Conservation (phyloP, 345 rosid species). For the Rhizophora mangle region DNA sequence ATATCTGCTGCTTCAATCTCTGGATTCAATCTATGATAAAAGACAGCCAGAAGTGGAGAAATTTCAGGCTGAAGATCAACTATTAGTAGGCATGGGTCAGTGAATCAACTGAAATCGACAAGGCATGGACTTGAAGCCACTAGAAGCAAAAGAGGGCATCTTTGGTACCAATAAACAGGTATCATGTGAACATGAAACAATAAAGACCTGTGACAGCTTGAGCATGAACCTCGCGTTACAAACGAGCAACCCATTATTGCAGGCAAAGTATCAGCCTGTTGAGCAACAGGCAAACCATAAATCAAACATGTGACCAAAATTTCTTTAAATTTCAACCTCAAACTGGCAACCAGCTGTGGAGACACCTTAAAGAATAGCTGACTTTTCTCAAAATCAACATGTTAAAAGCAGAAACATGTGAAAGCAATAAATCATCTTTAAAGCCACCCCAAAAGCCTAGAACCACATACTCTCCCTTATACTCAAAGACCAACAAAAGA, state of each 20-base stretch:
- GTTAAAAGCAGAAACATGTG: conserved; percentile 14
- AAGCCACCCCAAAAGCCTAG: background rate
- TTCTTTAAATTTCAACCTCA: conserved; percentile 1
- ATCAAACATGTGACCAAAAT: conserved; percentile 20
- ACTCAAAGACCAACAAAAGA: conserved; percentile 4
- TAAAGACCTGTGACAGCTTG: conserved; percentile 18
- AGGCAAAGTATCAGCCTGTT: conserved; percentile 8
- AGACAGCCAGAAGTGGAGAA: background rate
- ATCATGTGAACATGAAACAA: conserved; percentile 28
- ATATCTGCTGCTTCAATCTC: background rate
- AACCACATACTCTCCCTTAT: background rate
- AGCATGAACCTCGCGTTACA: conserved; percentile 15
- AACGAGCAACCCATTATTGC: conserved; percentile 16
- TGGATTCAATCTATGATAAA: conserved; percentile 5
- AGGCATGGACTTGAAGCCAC: conserved; percentile 25
- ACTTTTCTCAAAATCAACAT: conserved; percentile 1
- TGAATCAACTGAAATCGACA: conserved; percentile 18
- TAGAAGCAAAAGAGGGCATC: background rate
- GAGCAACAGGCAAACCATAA: background rate
- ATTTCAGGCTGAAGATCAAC: conserved; percentile 2
- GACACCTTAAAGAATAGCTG: background rate
- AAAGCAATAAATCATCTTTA: background rate
- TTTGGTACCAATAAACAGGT: conserved; percentile 8
- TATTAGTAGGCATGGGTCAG: background rate
- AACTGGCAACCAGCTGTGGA: background rate